Conservation (phyloP, 352 stramenopile species). For the Pythium scleroteichum region DNA sequence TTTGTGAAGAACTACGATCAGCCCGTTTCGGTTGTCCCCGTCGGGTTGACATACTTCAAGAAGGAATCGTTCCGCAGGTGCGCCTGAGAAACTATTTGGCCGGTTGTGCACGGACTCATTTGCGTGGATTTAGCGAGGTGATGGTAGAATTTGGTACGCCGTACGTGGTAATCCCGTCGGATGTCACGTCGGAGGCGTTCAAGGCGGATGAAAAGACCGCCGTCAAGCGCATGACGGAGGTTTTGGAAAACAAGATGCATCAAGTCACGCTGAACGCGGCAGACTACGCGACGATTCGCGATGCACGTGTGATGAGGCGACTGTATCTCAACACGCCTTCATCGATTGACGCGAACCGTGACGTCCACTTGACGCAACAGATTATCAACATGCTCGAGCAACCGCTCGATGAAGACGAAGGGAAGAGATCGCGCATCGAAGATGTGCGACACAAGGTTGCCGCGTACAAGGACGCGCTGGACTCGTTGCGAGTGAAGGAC, state of each 20-base stretch:
- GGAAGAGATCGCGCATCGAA: conserved; percentile 35
- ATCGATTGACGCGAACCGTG: conserved; percentile 66
- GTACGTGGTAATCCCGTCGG: conserved; percentile 44
- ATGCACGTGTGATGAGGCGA: conserved; percentile 64
- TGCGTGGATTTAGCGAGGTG: conserved; percentile 36
- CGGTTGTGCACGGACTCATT: too few relatives aligned
- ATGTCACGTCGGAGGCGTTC: conserved; percentile 39
- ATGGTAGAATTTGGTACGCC: conserved; percentile 71
- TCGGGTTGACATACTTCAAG: conserved; percentile 84
- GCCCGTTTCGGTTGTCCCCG: conserved; percentile 64
- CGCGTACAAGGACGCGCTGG: conserved; percentile 59
- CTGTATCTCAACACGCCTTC: conserved; percentile 64
- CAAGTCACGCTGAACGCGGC: conserved; percentile 61
- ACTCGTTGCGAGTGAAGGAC: conserved; percentile 64
- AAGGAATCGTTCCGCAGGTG: conserved; percentile 72
- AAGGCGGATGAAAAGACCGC: conserved; percentile 33
- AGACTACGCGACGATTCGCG: conserved; percentile 62
- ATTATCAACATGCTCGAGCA: conserved; percentile 78
- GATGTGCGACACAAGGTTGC: conserved; percentile 52
- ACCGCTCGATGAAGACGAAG: conserved; percentile 34
- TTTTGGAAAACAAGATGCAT: conserved; percentile 46
- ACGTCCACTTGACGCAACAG: conserved; percentile 74
- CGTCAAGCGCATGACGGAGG: conserved; percentile 45
- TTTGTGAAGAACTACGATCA: conserved; percentile 73
- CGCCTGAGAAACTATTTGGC: too few relatives aligned